Percentiles rank a stretch among this genome's conserved stretches.
Conservation (phyloP, 768 basidiomycete species). For the Butyriboletus loyo region DNA sequence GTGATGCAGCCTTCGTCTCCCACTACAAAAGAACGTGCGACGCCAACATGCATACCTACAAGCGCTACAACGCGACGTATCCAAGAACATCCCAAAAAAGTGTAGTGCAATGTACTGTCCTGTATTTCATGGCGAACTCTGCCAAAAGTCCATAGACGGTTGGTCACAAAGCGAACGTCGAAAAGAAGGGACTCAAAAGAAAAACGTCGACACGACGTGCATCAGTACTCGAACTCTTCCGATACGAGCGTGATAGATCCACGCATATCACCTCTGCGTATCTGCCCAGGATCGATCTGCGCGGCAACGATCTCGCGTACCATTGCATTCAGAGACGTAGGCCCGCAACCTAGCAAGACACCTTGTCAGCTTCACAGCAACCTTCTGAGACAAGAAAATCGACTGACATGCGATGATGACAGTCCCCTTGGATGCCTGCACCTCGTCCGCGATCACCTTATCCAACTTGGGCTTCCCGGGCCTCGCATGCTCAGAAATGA, state of each 20-base stretch:
- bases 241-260: conserved; percentile 60
- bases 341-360: conserved; percentile 61
- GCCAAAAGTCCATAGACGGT: background rate
- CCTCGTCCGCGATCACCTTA: conserved; percentile 62
- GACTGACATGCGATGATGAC: conserved; percentile 69
- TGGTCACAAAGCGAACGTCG: conserved; percentile 6
- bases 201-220: background rate
- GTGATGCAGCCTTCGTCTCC: background rate
- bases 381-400: background rate
- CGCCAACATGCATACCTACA: background rate
- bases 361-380: background rate
- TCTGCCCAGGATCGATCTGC: conserved; percentile 54
- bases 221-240: conserved; percentile 65
- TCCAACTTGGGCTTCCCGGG: conserved; percentile 67
- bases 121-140: background rate
- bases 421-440: conserved; percentile 50
- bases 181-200: background rate
- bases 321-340: conserved; percentile 63
- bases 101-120: background rate
- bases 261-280: conserved; percentile 53
- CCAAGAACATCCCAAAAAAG: background rate
- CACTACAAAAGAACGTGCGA: background rate
- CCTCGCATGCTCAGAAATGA: conserved; percentile 60
- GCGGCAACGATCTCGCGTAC: conserved; percentile 62
- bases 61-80: background rate